These are phyloP conservation scores for Beauveria rudraprayagi DNA, from an alignment of 2,329 filamentous ascomycete species.

Conservation along the genomic window DNA sequence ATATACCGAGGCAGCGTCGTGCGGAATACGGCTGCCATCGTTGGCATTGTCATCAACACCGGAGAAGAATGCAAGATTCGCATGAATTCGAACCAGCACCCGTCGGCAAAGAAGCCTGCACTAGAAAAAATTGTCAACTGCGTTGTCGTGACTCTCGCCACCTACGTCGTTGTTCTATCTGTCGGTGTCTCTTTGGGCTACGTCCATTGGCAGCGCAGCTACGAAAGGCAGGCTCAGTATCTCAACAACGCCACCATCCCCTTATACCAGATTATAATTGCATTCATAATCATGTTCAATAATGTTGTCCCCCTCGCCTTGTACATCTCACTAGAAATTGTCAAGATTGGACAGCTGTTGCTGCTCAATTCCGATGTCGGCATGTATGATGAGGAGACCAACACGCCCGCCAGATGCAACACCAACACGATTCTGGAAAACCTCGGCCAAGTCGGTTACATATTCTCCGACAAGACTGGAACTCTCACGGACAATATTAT, in stretches of 20 bases:
- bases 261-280: slow-evolving; percentile 75
- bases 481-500: slow-evolving; percentile 92
- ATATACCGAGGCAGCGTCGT: slow-evolving; percentile 80
- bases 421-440: slow-evolving; percentile 96
- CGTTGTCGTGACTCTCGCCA: slow-evolving; percentile 72
- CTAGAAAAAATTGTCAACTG: slow-evolving; percentile 70
- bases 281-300: slow-evolving; percentile 94
- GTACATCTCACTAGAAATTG: slow-evolving; percentile 83
- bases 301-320: slow-evolving; percentile 87
- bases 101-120: slow-evolving; percentile 72
- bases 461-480: slow-evolving; percentile 92
- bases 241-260: slow-evolving; percentile 61
- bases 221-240: slow-evolving; percentile 69
- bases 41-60: slow-evolving; percentile 79
- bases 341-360: slow-evolving; percentile 72
- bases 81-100: slow-evolving; percentile 87
- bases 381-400: slow-evolving; percentile 80
- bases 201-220: slow-evolving; percentile 60
- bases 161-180: slow-evolving; percentile 71
- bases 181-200: slow-evolving; percentile 79
- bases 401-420: slow-evolving; percentile 82
- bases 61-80: slow-evolving; percentile 88
- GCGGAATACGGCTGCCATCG: slow-evolving; percentile 65
- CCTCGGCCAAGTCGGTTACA: slow-evolving; percentile 78
- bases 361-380: slow-evolving; percentile 73